These are phyloP conservation scores for Penicillium egyptiacum DNA, from an alignment of 495 filamentous ascomycete species.

Conservation along the genomic window DNA sequence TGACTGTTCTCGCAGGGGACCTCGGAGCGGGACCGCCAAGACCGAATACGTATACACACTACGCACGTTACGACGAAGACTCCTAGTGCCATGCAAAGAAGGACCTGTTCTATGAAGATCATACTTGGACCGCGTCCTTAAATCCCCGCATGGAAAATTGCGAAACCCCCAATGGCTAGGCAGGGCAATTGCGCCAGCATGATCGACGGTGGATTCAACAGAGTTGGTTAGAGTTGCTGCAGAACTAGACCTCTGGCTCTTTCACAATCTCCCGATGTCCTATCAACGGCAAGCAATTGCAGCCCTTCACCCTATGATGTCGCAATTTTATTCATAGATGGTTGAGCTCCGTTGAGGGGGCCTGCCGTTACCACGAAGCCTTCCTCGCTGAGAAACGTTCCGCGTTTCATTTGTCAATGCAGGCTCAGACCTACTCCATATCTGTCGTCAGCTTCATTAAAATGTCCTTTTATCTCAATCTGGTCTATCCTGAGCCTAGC, in stretches of 20 bases:
- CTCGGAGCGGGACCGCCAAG: background rate
- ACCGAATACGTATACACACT: constrained; percentile 1
- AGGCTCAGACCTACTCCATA: background rate
- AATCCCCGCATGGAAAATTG: constrained; percentile 12
- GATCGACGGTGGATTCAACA: constrained; percentile 8
- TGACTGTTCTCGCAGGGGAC: background rate
- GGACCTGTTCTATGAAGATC: constrained; percentile 2
- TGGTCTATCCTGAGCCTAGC: background rate
- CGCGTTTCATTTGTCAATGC: constrained; percentile 10
- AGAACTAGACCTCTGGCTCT: background rate
- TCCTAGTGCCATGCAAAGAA: constrained; percentile 4
- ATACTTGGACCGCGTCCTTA: background rate
- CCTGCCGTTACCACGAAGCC: background rate
- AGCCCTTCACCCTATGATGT: background rate
- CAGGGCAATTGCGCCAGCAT: background rate
- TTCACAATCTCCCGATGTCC: background rate
- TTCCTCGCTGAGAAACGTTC: constrained; percentile 7
- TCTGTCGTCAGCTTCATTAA: constrained; percentile 9
- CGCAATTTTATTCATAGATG: background rate
- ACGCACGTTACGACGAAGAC: background rate
- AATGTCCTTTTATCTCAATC: background rate
- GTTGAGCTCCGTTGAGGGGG: constrained; percentile 14
- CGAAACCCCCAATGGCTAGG: background rate
- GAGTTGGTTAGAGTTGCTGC: background rate
- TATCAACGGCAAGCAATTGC: background rate